Base-by-base conservation (phyloP, 2,329 filamentous ascomycete genomes). In the Fusarium anthophilum region DNA sequence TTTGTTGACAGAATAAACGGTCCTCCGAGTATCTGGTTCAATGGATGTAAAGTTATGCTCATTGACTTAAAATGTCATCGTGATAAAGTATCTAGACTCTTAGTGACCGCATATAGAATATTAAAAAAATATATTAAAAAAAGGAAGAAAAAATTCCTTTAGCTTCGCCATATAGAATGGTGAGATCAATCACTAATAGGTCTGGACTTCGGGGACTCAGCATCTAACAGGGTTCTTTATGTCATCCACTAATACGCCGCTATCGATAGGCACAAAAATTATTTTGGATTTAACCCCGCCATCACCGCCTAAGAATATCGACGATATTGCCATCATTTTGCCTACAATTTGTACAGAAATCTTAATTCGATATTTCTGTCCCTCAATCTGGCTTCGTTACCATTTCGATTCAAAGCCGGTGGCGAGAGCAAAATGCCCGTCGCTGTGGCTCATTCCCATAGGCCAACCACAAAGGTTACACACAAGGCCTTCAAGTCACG, bases 401-500 rank as follows among this genome's bases (percentile, higher is more conserved):
- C 95, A 7, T 97, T 92, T 81, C 89, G 95, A 84, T 97, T 97
- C 85, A 98, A 97, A 87, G 93, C 92, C 82, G 92, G 93, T 81
- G 87, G 90, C 83, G 87, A 87, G 82, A 88, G 87, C 84, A 93
- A 89, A 79, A 96, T 96, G 94, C 91, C 93, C 80, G 89, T 91
- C 83, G 87, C 88, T 69, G 88, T 90, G 80, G 82, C 87, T 76
- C 94, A 98, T 84, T 95, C 96, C 81, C 96, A 99, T 84, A 90
- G 96, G 82, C 94, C 94, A 80, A 98, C 95, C 66, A 98, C 95
- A 61, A 99, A 98, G 87, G 87, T 91, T 79, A 85, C 89, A 75
- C 91, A 98, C 85, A 99, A 99, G 87, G 83, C 92, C 32, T 99
- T 95, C 88, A 99, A 99, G 85, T 94, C 94, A 66, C 92, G 92